Evolutionary conservation across 345 rosid genomes (phyloP).

Genomic region (Salix purpurea): DNA sequence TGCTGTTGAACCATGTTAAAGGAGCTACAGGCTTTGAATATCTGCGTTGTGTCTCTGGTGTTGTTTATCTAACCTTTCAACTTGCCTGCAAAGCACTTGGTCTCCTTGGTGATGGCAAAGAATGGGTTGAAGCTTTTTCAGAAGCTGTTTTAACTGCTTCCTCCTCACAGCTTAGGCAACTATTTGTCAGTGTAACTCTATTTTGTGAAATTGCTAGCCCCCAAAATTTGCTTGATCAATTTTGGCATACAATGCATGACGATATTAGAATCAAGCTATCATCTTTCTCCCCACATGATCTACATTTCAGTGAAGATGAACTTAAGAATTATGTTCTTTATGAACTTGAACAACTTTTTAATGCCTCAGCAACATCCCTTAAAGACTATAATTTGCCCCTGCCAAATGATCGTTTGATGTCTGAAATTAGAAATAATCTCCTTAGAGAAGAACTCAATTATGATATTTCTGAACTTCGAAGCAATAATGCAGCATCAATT

Average conservation of each 20-base stretch:
- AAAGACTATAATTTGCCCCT: neutral
- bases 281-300: neutral
- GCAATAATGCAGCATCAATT: neutral
- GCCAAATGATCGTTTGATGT: neutral
- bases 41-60: neutral
- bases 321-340: neutral
- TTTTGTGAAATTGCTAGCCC: neutral
- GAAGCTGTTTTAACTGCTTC: neutral
- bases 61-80: neutral
- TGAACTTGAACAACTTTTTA: neutral
- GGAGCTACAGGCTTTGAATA: neutral
- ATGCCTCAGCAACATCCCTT: neutral
- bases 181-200: neutral
- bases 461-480: neutral
- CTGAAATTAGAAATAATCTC: neutral
- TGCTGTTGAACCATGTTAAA: neutral
- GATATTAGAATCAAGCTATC: neutral
- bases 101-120: neutral
- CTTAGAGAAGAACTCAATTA: neutral
- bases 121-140: neutral
- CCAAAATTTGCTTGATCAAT: neutral
- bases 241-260: neutral
- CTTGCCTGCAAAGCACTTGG: neutral
- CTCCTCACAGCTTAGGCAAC: neutral
- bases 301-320: too few species aligned